These are phyloP conservation scores for Carallia pectinifolia DNA, from an alignment of 345 rosid species.

Conservation along the genomic window DNA sequence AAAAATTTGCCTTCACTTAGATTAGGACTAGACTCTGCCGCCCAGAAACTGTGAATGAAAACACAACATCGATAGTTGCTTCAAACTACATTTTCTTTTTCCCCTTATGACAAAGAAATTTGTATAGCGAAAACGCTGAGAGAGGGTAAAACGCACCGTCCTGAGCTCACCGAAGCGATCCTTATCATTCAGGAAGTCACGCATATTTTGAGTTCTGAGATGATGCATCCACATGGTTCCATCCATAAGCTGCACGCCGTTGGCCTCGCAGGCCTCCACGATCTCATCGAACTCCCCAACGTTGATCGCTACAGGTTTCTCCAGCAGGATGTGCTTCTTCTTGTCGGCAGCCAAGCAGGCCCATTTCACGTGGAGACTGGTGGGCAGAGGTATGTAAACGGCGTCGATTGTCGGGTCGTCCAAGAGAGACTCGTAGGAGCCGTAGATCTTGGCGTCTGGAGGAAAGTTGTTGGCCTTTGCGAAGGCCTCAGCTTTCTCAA, in stretches of 20 bases:
- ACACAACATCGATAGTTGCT: no score
- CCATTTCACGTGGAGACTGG: slow-evolving; percentile 73
- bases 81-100: no score
- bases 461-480: slow-evolving; percentile 64
- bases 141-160: slow-evolving; percentile 31
- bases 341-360: slow-evolving; percentile 59
- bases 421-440: slow-evolving; percentile 69
- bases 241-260: slow-evolving; percentile 78
- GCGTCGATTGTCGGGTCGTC: slow-evolving; percentile 75
- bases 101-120: no score
- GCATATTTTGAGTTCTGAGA: slow-evolving; percentile 58
- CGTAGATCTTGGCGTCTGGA: slow-evolving; percentile 47
- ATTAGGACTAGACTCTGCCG: no score
- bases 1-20: no score
- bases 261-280: slow-evolving; percentile 54
- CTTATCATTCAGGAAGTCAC: slow-evolving; percentile 44
- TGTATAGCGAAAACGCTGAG: not conserved
- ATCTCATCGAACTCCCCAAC: slow-evolving; percentile 62
- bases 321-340: slow-evolving; percentile 71
- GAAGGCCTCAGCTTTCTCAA: slow-evolving; percentile 52
- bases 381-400: slow-evolving; percentile 71
- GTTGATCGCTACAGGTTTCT: slow-evolving; percentile 70
- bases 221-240: slow-evolving; percentile 90
- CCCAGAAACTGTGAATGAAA: no score
- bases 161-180: slow-evolving; percentile 56